phyloP scores from a whole-genome alignment of 306 rosid species.

The Mimosa pudica region DNA sequence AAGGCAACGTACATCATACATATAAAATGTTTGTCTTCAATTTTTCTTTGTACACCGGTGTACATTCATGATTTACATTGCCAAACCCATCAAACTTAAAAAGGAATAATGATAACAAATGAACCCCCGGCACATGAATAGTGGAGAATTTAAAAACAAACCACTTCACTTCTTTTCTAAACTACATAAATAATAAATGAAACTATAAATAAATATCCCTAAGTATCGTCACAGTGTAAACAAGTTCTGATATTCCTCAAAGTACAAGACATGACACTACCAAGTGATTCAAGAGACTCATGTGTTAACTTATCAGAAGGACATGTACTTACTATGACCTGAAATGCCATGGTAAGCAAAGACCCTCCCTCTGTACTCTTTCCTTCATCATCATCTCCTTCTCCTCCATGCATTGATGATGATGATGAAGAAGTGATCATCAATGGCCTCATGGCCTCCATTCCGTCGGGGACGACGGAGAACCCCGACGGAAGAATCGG shows the following conservation, averaged over 20 bases:
- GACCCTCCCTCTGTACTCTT: conserved; percentile 75
- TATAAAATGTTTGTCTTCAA: conserved; percentile 12
- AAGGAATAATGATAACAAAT: conserved; percentile 35
- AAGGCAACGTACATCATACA: conserved; percentile 23
- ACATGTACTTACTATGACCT: conserved; percentile 72
- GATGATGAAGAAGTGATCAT: conserved; percentile 56
- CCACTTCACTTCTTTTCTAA: background rate
- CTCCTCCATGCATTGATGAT: background rate
- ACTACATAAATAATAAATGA: too few species aligned
- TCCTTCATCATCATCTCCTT: conserved; percentile 47
- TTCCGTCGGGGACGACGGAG: conserved; percentile 84
- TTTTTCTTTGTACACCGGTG: conserved; percentile 29
- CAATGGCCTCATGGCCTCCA: conserved; percentile 64
- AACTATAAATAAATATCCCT: background rate
- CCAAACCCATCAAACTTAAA: conserved; percentile 16
- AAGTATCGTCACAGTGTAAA: conserved; percentile 86
- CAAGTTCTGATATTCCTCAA: conserved; percentile 73
- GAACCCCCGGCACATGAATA: conserved; percentile 4
- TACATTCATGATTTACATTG: conserved; percentile 13
- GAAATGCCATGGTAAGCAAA: conserved; percentile 79
- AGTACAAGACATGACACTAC: conserved; percentile 68
- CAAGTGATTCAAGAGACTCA: conserved; percentile 84
- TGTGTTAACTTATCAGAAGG: conserved; percentile 72
- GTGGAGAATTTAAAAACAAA: conserved; percentile 1
- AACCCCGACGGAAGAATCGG: conserved; percentile 81